A percentile compares a stretch with the other conserved stretches of the same genome.
These are phyloP conservation scores for Gremmenia infestans DNA, from an alignment of 2,329 filamentous ascomycete genomes.

Conservation along the genomic window DNA sequence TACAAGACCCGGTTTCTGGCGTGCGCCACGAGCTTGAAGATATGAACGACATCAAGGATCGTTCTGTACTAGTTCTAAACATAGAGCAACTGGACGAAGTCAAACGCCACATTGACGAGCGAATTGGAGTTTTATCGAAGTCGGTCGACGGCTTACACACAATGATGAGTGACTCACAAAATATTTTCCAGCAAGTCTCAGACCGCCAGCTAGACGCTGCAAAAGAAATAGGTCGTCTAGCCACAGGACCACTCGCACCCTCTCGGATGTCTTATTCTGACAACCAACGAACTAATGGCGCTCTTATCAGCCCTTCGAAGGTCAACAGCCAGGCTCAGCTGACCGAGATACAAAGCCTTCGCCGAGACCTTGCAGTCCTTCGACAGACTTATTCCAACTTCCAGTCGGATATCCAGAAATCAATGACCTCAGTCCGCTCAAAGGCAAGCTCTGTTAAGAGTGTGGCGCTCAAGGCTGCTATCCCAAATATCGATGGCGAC, in stretches of 20 bases:
- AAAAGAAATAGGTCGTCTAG: slow-evolving; percentile 68
- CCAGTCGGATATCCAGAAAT: slow-evolving; percentile 79
- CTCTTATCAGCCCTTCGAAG: slow-evolving; percentile 27
- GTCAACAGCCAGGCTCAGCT: slow-evolving; percentile 52
- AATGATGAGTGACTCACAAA: slow-evolving; percentile 76
- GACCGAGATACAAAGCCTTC: slow-evolving; percentile 73
- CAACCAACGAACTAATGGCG: slow-evolving; percentile 18
- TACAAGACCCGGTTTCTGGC: slow-evolving; percentile 91
- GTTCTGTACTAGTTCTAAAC: slow-evolving; percentile 91
- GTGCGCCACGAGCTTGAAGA: slow-evolving; percentile 97
- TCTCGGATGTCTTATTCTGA: slow-evolving; percentile 27
- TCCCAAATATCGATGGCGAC: slow-evolving; percentile 69
- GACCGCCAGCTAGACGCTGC: slow-evolving; percentile 86
- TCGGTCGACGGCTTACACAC: slow-evolving; percentile 84
- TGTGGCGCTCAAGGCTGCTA: slow-evolving; percentile 62
- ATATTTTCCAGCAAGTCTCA: slow-evolving; percentile 78
- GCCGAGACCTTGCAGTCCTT: slow-evolving; percentile 83
- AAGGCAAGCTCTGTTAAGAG: slow-evolving; percentile 81
- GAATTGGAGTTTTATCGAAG: slow-evolving; percentile 71
- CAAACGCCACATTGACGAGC: slow-evolving; percentile 92
- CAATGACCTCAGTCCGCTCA: slow-evolving; percentile 75
- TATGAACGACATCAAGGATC: slow-evolving; percentile 85
- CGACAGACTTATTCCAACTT: slow-evolving; percentile 92
- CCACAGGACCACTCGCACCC: slow-evolving; percentile 20
- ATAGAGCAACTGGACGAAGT: slow-evolving; percentile 92